These are phyloP conservation scores for Cymbidium sinense DNA, from an alignment of 106 monocot species.

Conservation along the genomic window DNA sequence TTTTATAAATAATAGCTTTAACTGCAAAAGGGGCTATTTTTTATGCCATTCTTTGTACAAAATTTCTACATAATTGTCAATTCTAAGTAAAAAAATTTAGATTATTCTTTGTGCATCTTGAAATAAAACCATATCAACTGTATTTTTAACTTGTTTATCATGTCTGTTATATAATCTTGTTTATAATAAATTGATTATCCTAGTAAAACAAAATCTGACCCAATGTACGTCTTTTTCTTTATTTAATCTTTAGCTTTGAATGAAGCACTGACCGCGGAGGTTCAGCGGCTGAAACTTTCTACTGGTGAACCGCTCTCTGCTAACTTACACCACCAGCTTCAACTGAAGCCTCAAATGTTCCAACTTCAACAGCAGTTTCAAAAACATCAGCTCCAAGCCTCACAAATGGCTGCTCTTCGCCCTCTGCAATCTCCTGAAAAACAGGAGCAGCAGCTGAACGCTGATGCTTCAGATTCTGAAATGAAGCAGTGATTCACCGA, in stretches of 20 bases:
- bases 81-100: too few relatives aligned
- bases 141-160: not conserved
- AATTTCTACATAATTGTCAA: too few relatives aligned
- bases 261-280: constrained; percentile 67
- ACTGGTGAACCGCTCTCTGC: constrained; percentile 37
- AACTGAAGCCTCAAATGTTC: constrained; percentile 48
- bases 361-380: constrained; percentile 9
- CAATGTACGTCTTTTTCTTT: not conserved
- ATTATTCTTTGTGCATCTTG: too few relatives aligned
- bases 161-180: not conserved
- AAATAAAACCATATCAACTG: too few relatives aligned
- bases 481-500: constrained; percentile 2
- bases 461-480: not conserved
- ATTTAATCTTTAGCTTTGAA: constrained; percentile 41
- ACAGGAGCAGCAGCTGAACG: not conserved
- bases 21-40: too few relatives aligned
- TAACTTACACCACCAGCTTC: constrained; percentile 60
- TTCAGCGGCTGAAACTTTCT: constrained; percentile 75
- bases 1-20: too few relatives aligned
- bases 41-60: too few relatives aligned
- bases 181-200: too few relatives aligned
- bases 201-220: not conserved
- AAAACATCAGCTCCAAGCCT: constrained; percentile 32
- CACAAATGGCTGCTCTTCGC: constrained; percentile 17
- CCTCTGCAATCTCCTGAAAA: not conserved